A percentile compares a stretch with the other conserved stretches of the same genome.
Evolutionary conservation across 768 basidiomycete genomes (phyloP).

Genomic region (Rhodotorula diobovata): DNA sequence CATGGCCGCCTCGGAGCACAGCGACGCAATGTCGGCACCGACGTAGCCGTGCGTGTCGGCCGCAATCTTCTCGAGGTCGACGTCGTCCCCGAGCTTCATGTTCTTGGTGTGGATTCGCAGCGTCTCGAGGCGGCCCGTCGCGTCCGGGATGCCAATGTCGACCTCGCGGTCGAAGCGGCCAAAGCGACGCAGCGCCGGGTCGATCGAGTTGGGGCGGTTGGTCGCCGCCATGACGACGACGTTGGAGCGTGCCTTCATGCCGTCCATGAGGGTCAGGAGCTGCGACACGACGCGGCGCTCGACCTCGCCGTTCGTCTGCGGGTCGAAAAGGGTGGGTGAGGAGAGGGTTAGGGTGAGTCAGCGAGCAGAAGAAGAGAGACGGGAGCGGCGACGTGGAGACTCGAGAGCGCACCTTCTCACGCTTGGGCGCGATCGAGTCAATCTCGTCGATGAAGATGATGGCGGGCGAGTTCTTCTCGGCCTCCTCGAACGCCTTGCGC

Average conservation of each 20-base stretch:
- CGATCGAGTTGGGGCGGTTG: constrained; percentile 97
- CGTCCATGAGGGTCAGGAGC: constrained; percentile 94
- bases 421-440: constrained; percentile 98
- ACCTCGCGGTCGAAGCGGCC: constrained; percentile 99
- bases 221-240: constrained; percentile 99
- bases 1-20: constrained; percentile 99
- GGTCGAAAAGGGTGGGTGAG: background rate
- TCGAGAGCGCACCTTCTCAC: constrained; percentile 91
- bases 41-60: constrained; percentile 99
- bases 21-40: constrained; percentile 92
- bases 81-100: constrained; percentile 96
- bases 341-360: background rate
- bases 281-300: constrained; percentile 99
- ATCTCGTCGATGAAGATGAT: constrained; percentile 99
- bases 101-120: constrained; percentile 99
- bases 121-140: constrained; percentile 96
- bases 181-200: constrained; percentile 96
- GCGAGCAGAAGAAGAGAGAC: too few relatives aligned
- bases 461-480: constrained; percentile 98
- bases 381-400: too few relatives aligned
- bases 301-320: constrained; percentile 95
- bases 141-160: constrained; percentile 98
- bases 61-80: constrained; percentile 98
- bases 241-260: constrained; percentile 91
- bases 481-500: constrained; percentile 97